Conservation (phyloP, 192 early-diverging fungal genomes). For the Umbelopsis vinacea region DNA sequence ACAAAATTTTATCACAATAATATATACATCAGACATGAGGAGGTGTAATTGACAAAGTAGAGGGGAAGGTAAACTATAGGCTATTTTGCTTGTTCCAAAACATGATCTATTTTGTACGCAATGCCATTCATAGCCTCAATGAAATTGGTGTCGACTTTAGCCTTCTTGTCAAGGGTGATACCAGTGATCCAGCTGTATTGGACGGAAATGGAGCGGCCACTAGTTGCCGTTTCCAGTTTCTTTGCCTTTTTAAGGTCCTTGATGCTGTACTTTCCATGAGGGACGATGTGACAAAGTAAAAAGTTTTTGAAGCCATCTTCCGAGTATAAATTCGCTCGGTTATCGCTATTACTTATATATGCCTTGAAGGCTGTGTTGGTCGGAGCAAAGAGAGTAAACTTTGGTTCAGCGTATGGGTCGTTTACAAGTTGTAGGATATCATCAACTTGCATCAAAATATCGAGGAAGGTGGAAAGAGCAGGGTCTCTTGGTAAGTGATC, state of each 20-base stretch:
- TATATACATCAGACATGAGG: too few relatives aligned
- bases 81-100: constrained; percentile 22
- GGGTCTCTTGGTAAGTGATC: constrained; percentile 38
- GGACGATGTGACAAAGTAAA: constrained; percentile 37
- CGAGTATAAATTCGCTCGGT: not conserved
- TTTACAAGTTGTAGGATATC: constrained; percentile 32
- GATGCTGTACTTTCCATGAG: constrained; percentile 17
- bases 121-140: constrained; percentile 38
- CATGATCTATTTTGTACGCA: constrained; percentile 39
- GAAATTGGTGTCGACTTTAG: constrained; percentile 20
- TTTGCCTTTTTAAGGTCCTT: constrained; percentile 21
- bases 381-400: constrained; percentile 39
- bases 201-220: constrained; percentile 15
- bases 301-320: constrained; percentile 27
- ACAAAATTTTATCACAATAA: too few relatives aligned
- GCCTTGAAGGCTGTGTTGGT: constrained; percentile 38
- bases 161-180: constrained; percentile 23
- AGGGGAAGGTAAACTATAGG: too few relatives aligned
- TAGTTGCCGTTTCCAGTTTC: constrained; percentile 22
- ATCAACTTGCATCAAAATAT: constrained; percentile 35
- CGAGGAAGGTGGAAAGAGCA: constrained; percentile 40
- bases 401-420: constrained; percentile 20
- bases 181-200: constrained; percentile 13
- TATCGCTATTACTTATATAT: constrained; percentile 3
- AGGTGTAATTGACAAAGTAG: not conserved